Percentiles rank a stretch among this genome's conserved stretches.
Conservation (phyloP, 1,139 yeast species). For the Yamadazyma friedrichii region DNA sequence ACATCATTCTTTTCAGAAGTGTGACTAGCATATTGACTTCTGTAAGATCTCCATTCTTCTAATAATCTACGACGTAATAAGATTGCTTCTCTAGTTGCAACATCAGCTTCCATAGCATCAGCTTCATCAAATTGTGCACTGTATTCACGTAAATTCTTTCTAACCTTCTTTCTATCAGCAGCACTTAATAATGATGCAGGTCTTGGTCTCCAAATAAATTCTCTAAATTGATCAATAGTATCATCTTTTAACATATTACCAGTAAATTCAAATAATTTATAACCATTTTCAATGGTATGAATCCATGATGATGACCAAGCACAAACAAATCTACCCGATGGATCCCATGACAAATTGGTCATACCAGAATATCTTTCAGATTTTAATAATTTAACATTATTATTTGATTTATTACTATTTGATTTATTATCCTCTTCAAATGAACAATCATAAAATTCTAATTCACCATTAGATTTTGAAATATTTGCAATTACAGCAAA, state of each 20-base stretch:
- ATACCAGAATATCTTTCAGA: constrained; percentile 71
- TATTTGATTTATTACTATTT: constrained; percentile 35
- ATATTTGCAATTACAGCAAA: constrained; percentile 77
- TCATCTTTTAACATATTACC: constrained; percentile 80
- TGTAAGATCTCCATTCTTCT: constrained; percentile 85
- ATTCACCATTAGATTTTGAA: constrained; percentile 60
- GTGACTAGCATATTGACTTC: constrained; percentile 53
- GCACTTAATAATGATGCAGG: constrained; percentile 75
- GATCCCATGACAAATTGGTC: constrained; percentile 91
- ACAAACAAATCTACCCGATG: constrained; percentile 87
- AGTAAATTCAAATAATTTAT: constrained; percentile 79
- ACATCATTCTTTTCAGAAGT: constrained; percentile 50
- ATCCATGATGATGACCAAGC: constrained; percentile 89
- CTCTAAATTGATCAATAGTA: constrained; percentile 77
- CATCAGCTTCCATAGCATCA: constrained; percentile 96
- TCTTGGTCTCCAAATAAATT: constrained; percentile 96
- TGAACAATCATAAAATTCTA: constrained; percentile 86
- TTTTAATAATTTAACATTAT: constrained; percentile 63
- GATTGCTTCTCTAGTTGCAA: constrained; percentile 87
- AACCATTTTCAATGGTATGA: constrained; percentile 87
- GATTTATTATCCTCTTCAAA: constrained; percentile 62
- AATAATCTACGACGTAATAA: constrained; percentile 79
- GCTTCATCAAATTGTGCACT: constrained; percentile 91
- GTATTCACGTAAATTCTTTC: constrained; percentile 86
- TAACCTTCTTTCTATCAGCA: constrained; percentile 83